Base-by-base conservation (phyloP, 2,329 filamentous ascomycete genomes). In the Didymella arachidicola region DNA sequence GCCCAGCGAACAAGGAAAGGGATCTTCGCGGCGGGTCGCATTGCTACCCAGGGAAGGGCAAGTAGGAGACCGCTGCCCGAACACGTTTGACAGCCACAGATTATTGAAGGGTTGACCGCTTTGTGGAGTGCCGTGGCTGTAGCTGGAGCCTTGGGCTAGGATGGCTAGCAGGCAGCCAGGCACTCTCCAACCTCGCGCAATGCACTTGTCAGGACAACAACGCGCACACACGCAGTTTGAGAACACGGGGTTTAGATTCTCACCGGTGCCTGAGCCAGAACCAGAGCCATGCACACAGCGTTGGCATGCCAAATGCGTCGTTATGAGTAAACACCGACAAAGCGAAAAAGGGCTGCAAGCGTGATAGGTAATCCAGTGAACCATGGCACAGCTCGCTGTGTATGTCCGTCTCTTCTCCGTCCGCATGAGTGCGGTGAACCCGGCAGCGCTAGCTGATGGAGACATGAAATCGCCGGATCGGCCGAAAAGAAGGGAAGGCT, bases 91-190 rank as follows among this genome's bases (percentile, higher is more conserved):
- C 54, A 68, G 68, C 65, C 65, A 69, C 68, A 69, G 65, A 57
- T 62, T 46, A 57, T 62, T 46, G 52, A 60, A 68, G 51, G 65
- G 54, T 53, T 71, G 68, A 71, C 68, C 68, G 67, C 68, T 66
- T 51, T 59, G 63, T 60, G 60, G 61, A 60, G 55, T 42, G 53
- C 53, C 60, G 64, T 68, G 67, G 63, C 65, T 69, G 63, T 60
- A 47, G 58, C 53, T 46, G 41, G 50, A 60, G 64, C 65, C 65
- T 69, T 62, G 64, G 64, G 66, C 64, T 62, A 68, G 68, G 62
- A 54, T 57, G 66, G 63, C 64, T 53, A 44, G 62, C 51, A 66
- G 67, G 61, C 66, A 62, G 55, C 54, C 63, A 66, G 62, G 62
- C 64, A 68, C 53, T 46, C 52, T 49, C 45, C 55, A 58, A 59